A percentile compares a stretch with the other conserved stretches of the same genome.
phyloP scores from a whole-genome alignment of 2,329 filamentous ascomycete genomes.

The Aspergillus felis region DNA sequence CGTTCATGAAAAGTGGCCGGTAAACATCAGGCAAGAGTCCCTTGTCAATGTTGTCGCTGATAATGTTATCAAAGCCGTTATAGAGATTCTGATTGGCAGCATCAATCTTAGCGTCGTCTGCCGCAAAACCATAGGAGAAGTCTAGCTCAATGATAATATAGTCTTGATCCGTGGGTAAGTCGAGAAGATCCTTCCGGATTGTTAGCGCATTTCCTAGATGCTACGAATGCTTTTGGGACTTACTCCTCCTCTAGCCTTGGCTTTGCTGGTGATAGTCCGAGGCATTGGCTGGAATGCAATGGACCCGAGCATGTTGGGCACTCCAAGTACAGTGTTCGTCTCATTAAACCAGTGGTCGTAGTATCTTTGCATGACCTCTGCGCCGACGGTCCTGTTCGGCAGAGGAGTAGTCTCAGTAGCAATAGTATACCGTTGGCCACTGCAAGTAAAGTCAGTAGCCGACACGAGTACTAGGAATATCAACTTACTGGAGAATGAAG shows the following conservation, averaged over 20 bases:
- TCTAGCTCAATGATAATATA: constrained; percentile 46
- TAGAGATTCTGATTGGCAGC: constrained; percentile 37
- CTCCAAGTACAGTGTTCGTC: constrained; percentile 22
- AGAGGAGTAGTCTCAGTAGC: constrained; percentile 38
- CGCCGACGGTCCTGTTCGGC: constrained; percentile 26
- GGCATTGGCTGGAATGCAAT: constrained; percentile 38
- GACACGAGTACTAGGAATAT: not conserved
- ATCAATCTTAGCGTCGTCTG: constrained; percentile 36
- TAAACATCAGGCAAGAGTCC: constrained; percentile 39
- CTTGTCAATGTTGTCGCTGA: constrained; percentile 30
- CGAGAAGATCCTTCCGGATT: constrained; percentile 33
- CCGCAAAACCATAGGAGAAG: constrained; percentile 37
- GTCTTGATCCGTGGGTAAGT: constrained; percentile 37
- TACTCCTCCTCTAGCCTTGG: constrained; percentile 35
- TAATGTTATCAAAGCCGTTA: constrained; percentile 30
- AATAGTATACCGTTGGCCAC: constrained; percentile 39
- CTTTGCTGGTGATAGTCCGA: constrained; percentile 29
- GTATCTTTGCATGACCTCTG: constrained; percentile 27
- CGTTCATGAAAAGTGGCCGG: constrained; percentile 47
- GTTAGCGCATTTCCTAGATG: not conserved
- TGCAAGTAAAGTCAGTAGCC: constrained; percentile 10
- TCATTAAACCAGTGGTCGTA: constrained; percentile 34
- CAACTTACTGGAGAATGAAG: constrained; percentile 21
- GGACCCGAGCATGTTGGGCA: constrained; percentile 28
- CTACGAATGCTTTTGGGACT: constrained; percentile 14